A percentile compares a stretch with the other conserved stretches of the same genome.
These are phyloP conservation scores for Microdochium paspali DNA, from an alignment of 2,329 filamentous ascomycete species.

Conservation along the genomic window DNA sequence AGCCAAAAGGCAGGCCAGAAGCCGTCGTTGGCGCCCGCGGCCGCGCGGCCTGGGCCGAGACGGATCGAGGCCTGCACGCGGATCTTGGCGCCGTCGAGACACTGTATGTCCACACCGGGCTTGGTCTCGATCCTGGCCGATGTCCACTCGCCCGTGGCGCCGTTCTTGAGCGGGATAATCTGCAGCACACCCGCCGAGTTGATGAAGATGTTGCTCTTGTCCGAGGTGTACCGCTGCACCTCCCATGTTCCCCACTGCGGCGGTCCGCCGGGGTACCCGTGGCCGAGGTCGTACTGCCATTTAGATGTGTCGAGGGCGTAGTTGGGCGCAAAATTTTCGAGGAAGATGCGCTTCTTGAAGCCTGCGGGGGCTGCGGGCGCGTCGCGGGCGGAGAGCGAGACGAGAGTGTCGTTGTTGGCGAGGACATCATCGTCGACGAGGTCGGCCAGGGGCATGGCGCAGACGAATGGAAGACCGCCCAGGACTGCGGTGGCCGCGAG, in stretches of 20 bases:
- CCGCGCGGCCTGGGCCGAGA: background rate
- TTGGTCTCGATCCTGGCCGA: constrained; percentile 1
- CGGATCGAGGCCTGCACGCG: background rate
- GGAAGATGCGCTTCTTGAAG: background rate
- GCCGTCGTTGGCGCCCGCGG: background rate
- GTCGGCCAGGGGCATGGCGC: background rate
- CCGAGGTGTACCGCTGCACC: background rate
- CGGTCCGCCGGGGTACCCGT: background rate
- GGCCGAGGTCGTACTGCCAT: background rate
- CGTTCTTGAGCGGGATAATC: background rate
- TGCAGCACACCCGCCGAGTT: background rate
- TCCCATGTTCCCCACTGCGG: background rate
- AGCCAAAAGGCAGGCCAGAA: constrained; percentile 1
- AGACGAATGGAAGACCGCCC: background rate
- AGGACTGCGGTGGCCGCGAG: background rate
- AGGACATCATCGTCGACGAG: no score
- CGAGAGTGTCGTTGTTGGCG: background rate
- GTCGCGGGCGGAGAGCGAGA: background rate
- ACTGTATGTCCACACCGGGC: background rate
- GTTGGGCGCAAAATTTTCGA: background rate
- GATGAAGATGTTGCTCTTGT: background rate
- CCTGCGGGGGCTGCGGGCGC: background rate
- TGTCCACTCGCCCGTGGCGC: background rate
- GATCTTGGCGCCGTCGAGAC: background rate
- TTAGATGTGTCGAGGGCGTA: background rate